Evolutionary conservation across 768 basidiomycete species (phyloP), one percentile per base, ranked within the genome.

Genomic region (Tylopilus sp.): DNA sequence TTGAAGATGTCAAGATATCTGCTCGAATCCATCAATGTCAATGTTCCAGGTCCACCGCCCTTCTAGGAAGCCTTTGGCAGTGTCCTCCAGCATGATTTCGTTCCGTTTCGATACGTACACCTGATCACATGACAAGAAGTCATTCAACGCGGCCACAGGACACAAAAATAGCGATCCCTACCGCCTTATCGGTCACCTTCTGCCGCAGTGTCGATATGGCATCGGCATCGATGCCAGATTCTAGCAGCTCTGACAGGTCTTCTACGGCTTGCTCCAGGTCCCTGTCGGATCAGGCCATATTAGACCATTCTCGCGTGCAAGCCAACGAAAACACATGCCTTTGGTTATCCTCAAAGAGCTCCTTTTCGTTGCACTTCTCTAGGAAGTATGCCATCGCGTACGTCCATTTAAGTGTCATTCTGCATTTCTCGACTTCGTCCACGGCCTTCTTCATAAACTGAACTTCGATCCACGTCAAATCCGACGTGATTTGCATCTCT

Each of bases 381-480:
- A 99, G 81, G 67, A 98, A 98, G 75, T 93, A 99, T 26, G 95
- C 96, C 96, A 99, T 98, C 3, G 93, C 89, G 63, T 99, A 99
- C 13, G 96, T 98, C 96, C 97, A 99, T 73, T 98, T 98, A 53
- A 99, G 83, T 34, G 96, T 98, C 77, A 85, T 90, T 25, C 97
- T 84, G 73, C 97, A 91, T 68, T 86, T 86, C 62, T 87, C 82
- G 34, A 91, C 82, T 68, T 88, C 87, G 65, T 98, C 97, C 5
- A 98, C 95, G 1, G 97, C 97, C 71, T 95, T 95, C 78, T 93
- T 94, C 81, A 97, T 95, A 72, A 99, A 99, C 73, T 98, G 96
- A 28, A 85, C 94, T 72, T 99, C 95, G 60, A 99, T 99, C 97
- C 97, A 99, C 3, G 93, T 94, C 34, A 99, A 74, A 50, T 85